These are phyloP conservation scores for Tricholoma saponaceum DNA, from an alignment of 768 basidiomycete species.

Conservation along the genomic window DNA sequence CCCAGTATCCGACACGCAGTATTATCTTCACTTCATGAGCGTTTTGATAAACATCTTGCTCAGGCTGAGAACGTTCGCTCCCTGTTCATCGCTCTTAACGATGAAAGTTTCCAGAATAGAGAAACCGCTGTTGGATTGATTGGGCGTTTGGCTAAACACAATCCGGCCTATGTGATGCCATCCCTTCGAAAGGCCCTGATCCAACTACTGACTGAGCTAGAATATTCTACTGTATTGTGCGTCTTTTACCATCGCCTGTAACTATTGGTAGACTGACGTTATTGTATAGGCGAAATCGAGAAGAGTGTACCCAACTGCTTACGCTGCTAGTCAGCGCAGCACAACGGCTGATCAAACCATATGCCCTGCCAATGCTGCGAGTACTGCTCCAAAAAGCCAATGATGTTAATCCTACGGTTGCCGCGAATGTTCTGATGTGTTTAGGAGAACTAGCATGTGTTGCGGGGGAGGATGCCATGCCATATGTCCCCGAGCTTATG, in stretches of 20 bases:
- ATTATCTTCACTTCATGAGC: slow-evolving; percentile 80
- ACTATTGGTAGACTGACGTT: neutral
- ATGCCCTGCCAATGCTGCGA: slow-evolving; percentile 91
- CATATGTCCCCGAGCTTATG: slow-evolving; percentile 85
- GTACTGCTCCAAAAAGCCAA: slow-evolving; percentile 88
- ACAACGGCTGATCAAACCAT: slow-evolving; percentile 91
- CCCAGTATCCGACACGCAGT: slow-evolving; percentile 83
- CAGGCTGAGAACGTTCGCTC: slow-evolving; percentile 99
- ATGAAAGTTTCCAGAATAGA: slow-evolving; percentile 92
- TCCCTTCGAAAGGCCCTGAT: slow-evolving; percentile 93
- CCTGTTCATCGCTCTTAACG: slow-evolving; percentile 94
- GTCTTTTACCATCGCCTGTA: neutral
- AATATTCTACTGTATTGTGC: slow-evolving; percentile 85
- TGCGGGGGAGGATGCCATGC: slow-evolving; percentile 86
- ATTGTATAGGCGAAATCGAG: slow-evolving; percentile 64
- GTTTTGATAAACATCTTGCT: slow-evolving; percentile 95
- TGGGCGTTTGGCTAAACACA: slow-evolving; percentile 89
- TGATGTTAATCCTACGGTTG: slow-evolving; percentile 82
- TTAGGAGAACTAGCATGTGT: slow-evolving; percentile 92
- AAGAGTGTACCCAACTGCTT: slow-evolving; percentile 89
- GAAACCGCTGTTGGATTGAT: slow-evolving; percentile 89
- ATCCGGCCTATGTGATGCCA: slow-evolving; percentile 99
- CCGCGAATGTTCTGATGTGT: slow-evolving; percentile 90
- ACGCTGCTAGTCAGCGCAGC: slow-evolving; percentile 89
- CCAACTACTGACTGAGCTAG: slow-evolving; percentile 92